Conservation (phyloP, 2,329 filamentous ascomycete species). For the Fusarium sulawesiense region DNA sequence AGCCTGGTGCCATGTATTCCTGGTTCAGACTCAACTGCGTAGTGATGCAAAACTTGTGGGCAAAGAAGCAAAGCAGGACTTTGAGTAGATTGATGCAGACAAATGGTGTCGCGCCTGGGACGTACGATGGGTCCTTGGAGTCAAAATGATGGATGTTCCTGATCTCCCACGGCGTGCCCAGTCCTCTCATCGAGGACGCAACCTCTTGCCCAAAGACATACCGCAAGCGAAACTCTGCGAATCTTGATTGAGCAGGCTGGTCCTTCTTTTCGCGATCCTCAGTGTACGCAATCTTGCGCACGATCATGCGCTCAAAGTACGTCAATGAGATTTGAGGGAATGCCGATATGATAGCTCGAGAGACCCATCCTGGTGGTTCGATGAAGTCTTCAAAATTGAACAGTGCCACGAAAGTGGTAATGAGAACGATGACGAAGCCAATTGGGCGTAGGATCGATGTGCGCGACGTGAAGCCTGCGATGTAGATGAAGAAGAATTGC, state of each 20-base stretch:
- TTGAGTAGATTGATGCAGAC: constrained; percentile 28
- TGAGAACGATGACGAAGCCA: constrained; percentile 31
- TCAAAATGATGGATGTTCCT: constrained; percentile 41
- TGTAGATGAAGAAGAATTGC: constrained; percentile 42
- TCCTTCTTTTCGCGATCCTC: constrained; percentile 13
- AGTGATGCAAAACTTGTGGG: constrained; percentile 30
- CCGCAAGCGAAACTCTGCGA: constrained; percentile 13
- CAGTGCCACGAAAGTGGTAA: constrained; percentile 35
- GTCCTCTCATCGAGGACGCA: constrained; percentile 37
- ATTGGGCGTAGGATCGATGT: constrained; percentile 32
- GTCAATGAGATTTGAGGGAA: constrained; percentile 39
- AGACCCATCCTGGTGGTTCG: constrained; percentile 39
- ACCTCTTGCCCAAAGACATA: constrained; percentile 39
- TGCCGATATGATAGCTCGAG: constrained; percentile 30
- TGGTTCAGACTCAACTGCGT: constrained; percentile 31
- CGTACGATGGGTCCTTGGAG: constrained; percentile 18
- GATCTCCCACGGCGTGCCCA: constrained; percentile 39
- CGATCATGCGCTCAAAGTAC: constrained; percentile 40
- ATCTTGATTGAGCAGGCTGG: neutral
- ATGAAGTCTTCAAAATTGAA: constrained; percentile 26
- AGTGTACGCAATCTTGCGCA: constrained; percentile 32
- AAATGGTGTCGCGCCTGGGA: constrained; percentile 18
- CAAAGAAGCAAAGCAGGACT: constrained; percentile 27
- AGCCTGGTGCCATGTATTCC: constrained; percentile 19
- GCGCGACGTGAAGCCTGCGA: constrained; percentile 34